Evolutionary conservation across 768 basidiomycete species (phyloP).

Genomic region (Pulveroboletus sp.): DNA sequence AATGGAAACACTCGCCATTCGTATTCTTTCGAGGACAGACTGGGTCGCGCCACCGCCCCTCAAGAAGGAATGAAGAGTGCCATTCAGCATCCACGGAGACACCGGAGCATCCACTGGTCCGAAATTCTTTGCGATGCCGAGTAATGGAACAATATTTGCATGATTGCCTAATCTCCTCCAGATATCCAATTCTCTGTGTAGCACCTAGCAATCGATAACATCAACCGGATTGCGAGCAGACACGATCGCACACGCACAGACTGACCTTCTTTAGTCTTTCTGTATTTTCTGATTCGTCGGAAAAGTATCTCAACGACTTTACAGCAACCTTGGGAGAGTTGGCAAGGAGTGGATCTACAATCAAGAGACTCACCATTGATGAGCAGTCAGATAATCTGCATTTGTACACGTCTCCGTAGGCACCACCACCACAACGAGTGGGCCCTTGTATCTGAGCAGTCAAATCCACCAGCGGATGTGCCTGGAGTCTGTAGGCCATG

Average conservation of each 20-base stretch:
- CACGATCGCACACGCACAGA: background rate
- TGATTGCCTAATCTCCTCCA: slow-evolving; percentile 1
- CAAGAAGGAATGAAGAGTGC: slow-evolving; percentile 1
- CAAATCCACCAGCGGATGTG: background rate
- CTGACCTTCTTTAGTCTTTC: background rate
- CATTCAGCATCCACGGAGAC: background rate
- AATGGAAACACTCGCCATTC: background rate
- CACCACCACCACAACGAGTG: background rate
- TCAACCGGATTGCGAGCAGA: background rate
- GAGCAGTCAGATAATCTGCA: background rate
- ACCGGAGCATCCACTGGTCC: background rate
- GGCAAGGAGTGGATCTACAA: background rate
- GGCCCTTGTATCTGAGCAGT: background rate
- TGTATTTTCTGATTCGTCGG: background rate
- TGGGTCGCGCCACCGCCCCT: background rate
- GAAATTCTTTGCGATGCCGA: background rate
- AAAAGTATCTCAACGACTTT: background rate
- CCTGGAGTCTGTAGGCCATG: background rate
- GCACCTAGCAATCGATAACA: background rate
- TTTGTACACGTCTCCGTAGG: slow-evolving; percentile 1
- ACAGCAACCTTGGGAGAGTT: background rate
- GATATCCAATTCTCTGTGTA: background rate
- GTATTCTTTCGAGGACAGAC: background rate
- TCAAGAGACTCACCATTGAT: background rate
- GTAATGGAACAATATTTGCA: slow-evolving; percentile 1